phyloP scores from a whole-genome alignment of 2,329 filamentous ascomycete species.

The Hypoxylon sp. region DNA sequence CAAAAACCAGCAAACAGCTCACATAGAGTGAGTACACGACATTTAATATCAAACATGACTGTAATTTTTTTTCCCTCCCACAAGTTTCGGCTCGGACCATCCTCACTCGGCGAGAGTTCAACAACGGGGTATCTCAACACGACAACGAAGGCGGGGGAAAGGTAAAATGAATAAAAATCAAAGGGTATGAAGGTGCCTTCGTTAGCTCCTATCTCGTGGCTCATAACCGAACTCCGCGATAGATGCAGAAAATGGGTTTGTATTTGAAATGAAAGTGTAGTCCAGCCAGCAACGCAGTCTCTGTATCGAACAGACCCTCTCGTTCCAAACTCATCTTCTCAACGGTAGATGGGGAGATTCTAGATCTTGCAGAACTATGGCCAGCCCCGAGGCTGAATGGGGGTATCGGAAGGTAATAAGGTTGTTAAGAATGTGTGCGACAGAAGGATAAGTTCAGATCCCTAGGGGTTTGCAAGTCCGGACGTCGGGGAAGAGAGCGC shows the following conservation, averaged over 20 bases:
- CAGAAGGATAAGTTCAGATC: conserved; percentile 37
- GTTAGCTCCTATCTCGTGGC: conserved; percentile 39
- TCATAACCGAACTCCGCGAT: conserved; percentile 42
- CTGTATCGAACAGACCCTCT: conserved; percentile 27
- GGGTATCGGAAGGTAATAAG: conserved; percentile 43
- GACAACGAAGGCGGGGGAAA: conserved; percentile 44
- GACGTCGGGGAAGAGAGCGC: conserved; percentile 24
- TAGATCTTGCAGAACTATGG: conserved; percentile 38
- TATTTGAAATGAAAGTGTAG: conserved; percentile 40
- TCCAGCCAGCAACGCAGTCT: conserved; percentile 46
- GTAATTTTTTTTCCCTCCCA: conserved; percentile 27
- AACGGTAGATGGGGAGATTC: conserved; percentile 28
- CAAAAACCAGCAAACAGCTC: conserved; percentile 42
- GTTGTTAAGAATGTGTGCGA: conserved; percentile 34
- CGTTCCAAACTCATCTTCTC: conserved; percentile 29
- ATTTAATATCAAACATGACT: conserved; percentile 24
- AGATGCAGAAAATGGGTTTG: conserved; percentile 38
- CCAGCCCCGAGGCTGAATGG: conserved; percentile 40
- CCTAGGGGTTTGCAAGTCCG: conserved; percentile 39
- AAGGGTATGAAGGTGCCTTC: conserved; percentile 46
- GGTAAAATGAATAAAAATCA: conserved; percentile 35
- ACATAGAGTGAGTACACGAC: conserved; percentile 33
- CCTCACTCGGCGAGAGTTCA: conserved; percentile 47
- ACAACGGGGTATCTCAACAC: conserved; percentile 50
- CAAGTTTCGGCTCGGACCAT: conserved; percentile 40